These are phyloP conservation scores for Delitschia confertaspora DNA, from an alignment of 495 filamentous ascomycete genomes.

Conservation along the genomic window DNA sequence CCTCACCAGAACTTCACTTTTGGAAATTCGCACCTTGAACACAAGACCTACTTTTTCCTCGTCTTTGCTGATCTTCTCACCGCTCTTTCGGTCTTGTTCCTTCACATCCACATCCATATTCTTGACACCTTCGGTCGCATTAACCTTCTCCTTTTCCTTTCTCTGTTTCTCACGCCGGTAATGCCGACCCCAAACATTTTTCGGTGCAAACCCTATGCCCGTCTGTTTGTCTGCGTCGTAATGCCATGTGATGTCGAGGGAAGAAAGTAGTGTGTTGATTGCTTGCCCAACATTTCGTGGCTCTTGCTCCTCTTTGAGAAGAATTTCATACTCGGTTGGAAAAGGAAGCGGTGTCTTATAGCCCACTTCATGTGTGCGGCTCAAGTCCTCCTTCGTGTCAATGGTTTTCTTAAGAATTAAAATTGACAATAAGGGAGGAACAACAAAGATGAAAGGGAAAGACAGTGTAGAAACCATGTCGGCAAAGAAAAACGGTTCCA, in stretches of 20 bases:
- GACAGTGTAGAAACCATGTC: slow-evolving; percentile 1
- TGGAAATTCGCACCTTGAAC: slow-evolving; percentile 40
- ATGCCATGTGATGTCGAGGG: slow-evolving; percentile 44
- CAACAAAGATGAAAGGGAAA: neutral
- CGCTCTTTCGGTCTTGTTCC: slow-evolving; percentile 31
- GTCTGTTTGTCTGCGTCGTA: slow-evolving; percentile 39
- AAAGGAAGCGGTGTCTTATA: slow-evolving; percentile 51
- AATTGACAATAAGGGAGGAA: neutral
- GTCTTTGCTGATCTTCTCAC: slow-evolving; percentile 33
- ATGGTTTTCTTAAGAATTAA: neutral
- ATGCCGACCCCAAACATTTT: slow-evolving; percentile 64
- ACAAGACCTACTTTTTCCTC: slow-evolving; percentile 37
- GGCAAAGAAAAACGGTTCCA: no score
- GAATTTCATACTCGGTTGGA: slow-evolving; percentile 48
- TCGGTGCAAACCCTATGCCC: slow-evolving; percentile 50
- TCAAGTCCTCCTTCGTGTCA: slow-evolving; percentile 38
- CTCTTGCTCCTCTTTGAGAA: slow-evolving; percentile 23
- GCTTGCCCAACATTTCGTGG: neutral
- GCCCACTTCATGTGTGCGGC: slow-evolving; percentile 48
- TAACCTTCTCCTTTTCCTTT: slow-evolving; percentile 32
- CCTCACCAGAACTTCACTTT: slow-evolving; percentile 44
- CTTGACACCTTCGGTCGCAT: neutral
- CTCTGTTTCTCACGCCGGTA: slow-evolving; percentile 45
- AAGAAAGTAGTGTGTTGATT: slow-evolving; percentile 37
- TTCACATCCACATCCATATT: slow-evolving; percentile 33